Evolutionary conservation across 2,329 filamentous ascomycete species (phyloP).

Genomic region (Penicillium fuscoglaucum): DNA sequence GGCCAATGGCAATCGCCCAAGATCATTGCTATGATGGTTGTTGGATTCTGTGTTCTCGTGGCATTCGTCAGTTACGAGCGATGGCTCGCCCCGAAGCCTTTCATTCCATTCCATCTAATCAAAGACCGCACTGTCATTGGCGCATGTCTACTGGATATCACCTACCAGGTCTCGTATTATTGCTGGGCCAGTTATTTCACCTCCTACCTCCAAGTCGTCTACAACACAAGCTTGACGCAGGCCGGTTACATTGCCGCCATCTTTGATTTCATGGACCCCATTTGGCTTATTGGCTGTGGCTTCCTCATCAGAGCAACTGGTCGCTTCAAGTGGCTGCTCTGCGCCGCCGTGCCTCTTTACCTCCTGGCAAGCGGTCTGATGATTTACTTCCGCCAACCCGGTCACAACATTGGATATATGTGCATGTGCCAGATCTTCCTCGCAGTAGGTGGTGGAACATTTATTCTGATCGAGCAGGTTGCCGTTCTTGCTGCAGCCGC

Average conservation of each 20-base stretch:
- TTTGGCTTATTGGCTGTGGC: conserved; percentile 36
- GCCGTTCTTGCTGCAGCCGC: conserved; percentile 55
- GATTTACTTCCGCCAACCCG: conserved; percentile 55
- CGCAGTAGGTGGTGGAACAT: conserved; percentile 54
- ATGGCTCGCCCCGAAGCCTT: conserved; percentile 46
- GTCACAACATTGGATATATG: conserved; percentile 53
- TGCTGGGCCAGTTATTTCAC: conserved; percentile 34
- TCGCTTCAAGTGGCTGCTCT: conserved; percentile 56
- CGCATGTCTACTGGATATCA: conserved; percentile 30
- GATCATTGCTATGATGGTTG: conserved; percentile 53
- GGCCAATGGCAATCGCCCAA: conserved; percentile 46
- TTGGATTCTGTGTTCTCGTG: conserved; percentile 56
- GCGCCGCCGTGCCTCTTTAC: conserved; percentile 54
- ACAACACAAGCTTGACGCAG: conserved; percentile 31
- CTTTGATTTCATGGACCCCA: conserved; percentile 48
- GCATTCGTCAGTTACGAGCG: conserved; percentile 56
- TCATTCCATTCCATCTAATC: conserved; percentile 50
- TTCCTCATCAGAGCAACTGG: conserved; percentile 53
- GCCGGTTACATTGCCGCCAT: conserved; percentile 49
- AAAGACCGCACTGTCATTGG: conserved; percentile 30
- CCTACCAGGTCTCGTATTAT: conserved; percentile 33
- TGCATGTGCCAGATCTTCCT: conserved; percentile 62
- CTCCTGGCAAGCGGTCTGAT: conserved; percentile 57
- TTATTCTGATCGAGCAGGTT: conserved; percentile 57
- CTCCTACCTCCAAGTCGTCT: conserved; percentile 28